Base-by-base conservation (phyloP, 768 basidiomycete species). In the Mycena belliarum region DNA sequence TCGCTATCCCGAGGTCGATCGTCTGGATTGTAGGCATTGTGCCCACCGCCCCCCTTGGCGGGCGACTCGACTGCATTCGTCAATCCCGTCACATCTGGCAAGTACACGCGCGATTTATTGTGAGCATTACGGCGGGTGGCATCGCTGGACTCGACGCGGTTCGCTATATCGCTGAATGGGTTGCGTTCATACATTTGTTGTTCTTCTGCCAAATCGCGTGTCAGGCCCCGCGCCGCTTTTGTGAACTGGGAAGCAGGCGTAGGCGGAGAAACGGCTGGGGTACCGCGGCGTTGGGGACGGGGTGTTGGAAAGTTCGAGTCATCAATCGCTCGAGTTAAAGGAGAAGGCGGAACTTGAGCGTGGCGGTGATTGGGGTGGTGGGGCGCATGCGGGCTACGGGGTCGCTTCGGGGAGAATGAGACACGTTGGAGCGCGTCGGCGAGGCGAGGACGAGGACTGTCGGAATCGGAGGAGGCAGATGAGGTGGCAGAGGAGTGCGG, bases 31-130 rank as follows among this genome's bases (percentile, higher is more conserved):
- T 86, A 82, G 1, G 72, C 65, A 60, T 79, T 75, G 60, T 87
- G 86, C 28, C 81, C 78, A 15, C 78, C 61, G 16, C 77, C 78
- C 4, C 73, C 73, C 61, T 82, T 88, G 1, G 84, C 82, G 1
- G 93, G 92, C 5, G 88, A 88, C 49, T 84, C 83, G 15, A 93
- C 85, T 0, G 88, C 92, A 42, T 79, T 86, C 0, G 90, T 94
- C 11, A 94, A 70, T 0, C 92, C 93, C 9, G 93, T 95, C 5
- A 95, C 84, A 64, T 94, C 93, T 1, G 91, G 92, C 2, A 93
- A 73, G 48, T 86, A 81, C 20, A 91, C 68, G 15, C 58, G 57
- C 9, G 57, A 59, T 32, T 77, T 78, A 26, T 73, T 74, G 48
- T 12, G 65, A 61, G 53, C 59, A 65, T 65, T 48, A 66, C 44